Conservation (phyloP, 371 early-diverging fungal genomes). For the Apophysomyces variabilis region DNA sequence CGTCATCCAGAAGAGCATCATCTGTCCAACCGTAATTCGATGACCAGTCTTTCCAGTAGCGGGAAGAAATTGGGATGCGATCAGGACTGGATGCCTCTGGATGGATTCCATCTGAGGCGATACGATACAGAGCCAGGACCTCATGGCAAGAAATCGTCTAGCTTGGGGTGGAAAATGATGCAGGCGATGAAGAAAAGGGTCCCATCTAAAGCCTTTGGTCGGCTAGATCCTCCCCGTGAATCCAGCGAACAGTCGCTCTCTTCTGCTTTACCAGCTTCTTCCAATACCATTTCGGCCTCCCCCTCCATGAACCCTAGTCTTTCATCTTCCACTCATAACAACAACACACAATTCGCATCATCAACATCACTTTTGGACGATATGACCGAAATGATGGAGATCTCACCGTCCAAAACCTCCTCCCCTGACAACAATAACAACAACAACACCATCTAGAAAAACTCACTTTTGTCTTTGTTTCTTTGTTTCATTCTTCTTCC, state of each 20-base stretch:
- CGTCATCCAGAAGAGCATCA: not conserved
- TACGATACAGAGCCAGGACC: constrained; percentile 38
- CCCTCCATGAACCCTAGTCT: constrained; percentile 4
- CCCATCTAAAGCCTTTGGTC: constrained; percentile 11
- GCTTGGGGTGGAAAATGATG: constrained; percentile 43
- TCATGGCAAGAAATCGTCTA: constrained; percentile 16
- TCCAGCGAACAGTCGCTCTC: constrained; percentile 8
- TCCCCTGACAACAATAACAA: not conserved
- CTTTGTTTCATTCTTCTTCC: no score
- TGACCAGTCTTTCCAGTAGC: constrained; percentile 15
- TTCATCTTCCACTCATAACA: not conserved
- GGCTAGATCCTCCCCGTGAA: not conserved
- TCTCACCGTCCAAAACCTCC: not conserved
- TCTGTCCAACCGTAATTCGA: constrained; percentile 21
- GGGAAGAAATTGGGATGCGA: constrained; percentile 4
- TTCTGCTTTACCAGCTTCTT: not conserved
- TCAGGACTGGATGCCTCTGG: constrained; percentile 50
- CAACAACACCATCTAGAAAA: no score
- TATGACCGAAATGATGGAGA: constrained; percentile 1
- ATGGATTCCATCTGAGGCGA: constrained; percentile 31
- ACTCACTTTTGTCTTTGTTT: no score
- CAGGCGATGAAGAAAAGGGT: constrained; percentile 35
- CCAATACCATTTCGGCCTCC: not conserved
- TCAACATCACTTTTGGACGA: not conserved
- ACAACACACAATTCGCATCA: not conserved